Evolutionary conservation across 768 basidiomycete genomes (phyloP).

Genomic region (Tremella fuciformis): DNA sequence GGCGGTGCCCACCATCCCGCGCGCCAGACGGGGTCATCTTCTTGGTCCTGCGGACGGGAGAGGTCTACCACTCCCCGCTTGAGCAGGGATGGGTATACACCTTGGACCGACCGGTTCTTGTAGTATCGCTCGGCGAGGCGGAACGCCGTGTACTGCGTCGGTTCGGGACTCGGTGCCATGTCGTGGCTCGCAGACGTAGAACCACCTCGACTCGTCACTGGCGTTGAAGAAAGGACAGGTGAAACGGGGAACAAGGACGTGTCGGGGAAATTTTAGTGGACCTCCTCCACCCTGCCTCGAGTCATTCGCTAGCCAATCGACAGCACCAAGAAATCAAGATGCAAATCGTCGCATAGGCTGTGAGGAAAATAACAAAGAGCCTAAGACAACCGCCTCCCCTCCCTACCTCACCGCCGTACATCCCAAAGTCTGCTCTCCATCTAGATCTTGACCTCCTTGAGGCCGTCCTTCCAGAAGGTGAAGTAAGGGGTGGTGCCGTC

Average conservation of each 20-base stretch:
- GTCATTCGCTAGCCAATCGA: background rate
- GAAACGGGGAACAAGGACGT: too few relatives aligned
- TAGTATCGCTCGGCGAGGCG: slow-evolving; percentile 43
- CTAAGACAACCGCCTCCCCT: too few relatives aligned
- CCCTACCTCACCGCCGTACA: too few relatives aligned
- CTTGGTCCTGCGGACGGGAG: slow-evolving; percentile 27
- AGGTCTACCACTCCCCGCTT: slow-evolving; percentile 37
- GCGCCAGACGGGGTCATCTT: slow-evolving; percentile 38
- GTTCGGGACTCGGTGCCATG: slow-evolving; percentile 8
- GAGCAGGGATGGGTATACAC: slow-evolving; percentile 21
- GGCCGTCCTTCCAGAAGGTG: slow-evolving; percentile 93
- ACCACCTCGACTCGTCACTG: too few relatives aligned
- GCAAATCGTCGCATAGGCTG: slow-evolving; percentile 6
- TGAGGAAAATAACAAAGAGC: background rate
- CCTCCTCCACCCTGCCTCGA: too few relatives aligned
- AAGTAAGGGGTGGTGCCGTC: slow-evolving; percentile 68
- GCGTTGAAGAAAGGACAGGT: too few relatives aligned
- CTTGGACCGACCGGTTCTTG: slow-evolving; percentile 29
- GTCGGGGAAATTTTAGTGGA: too few relatives aligned
- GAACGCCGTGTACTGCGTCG: slow-evolving; percentile 31
- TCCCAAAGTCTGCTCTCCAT: slow-evolving; percentile 6
- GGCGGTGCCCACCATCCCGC: slow-evolving; percentile 44
- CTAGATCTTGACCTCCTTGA: slow-evolving; percentile 60
- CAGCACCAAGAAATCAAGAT: background rate
- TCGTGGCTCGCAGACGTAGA: too few relatives aligned